These are phyloP conservation scores for Zymoseptoria ardabiliae DNA, from an alignment of 2,329 filamentous ascomycete genomes.

Conservation along the genomic window DNA sequence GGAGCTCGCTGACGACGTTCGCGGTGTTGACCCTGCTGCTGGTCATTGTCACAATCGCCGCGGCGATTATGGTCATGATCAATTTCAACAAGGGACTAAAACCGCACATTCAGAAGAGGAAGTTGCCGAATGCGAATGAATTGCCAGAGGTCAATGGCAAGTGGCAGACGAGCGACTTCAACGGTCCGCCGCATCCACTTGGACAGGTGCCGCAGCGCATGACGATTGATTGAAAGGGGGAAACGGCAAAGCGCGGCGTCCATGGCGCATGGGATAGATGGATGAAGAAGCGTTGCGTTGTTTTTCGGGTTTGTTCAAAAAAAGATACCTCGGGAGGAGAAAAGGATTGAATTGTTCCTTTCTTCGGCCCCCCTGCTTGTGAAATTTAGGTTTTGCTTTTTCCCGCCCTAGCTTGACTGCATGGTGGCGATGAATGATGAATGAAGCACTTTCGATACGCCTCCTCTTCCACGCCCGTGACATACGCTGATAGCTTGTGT, in stretches of 20 bases:
- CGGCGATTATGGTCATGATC: constrained; percentile 76
- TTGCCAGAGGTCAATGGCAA: constrained; percentile 11
- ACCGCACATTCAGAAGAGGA: constrained; percentile 59
- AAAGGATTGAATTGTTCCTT: not conserved
- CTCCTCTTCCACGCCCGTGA: not conserved
- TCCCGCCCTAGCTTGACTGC: not conserved
- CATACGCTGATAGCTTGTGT: not conserved
- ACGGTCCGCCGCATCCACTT: constrained; percentile 23
- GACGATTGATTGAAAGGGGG: constrained; percentile 40
- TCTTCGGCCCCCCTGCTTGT: not conserved
- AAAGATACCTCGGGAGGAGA: not conserved
- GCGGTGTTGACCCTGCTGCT: constrained; percentile 86
- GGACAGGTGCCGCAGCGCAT: constrained; percentile 31
- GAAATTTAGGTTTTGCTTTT: not conserved
- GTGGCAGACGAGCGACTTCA: constrained; percentile 16
- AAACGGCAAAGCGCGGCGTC: not conserved
- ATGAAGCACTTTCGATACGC: not conserved
- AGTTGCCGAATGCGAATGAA: constrained; percentile 15
- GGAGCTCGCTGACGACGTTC: constrained; percentile 83
- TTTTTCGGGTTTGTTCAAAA: not conserved
- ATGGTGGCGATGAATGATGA: constrained; percentile 3
- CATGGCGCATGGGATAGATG: not conserved
- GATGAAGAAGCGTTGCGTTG: not conserved
- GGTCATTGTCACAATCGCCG: constrained; percentile 79
- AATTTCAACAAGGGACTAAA: constrained; percentile 91